Evolutionary conservation across 352 stramenopile genomes (phyloP).

Genomic region (Nothophytophthora sp.): DNA sequence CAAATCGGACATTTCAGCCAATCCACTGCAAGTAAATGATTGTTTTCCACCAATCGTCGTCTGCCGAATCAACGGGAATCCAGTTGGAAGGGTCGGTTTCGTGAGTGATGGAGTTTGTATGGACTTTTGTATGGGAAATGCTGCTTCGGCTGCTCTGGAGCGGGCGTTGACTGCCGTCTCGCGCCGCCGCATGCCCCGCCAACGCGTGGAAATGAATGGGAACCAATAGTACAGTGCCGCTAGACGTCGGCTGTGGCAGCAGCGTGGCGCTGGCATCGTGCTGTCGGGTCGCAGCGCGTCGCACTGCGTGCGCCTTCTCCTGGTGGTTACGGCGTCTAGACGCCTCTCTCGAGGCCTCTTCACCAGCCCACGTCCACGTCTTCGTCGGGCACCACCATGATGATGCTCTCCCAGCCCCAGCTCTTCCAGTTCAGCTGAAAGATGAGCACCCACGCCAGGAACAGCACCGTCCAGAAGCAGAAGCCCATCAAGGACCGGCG

Average conservation of each 20-base stretch:
- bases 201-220: slow-evolving; percentile 5
- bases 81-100: too few relatives aligned
- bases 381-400: slow-evolving; percentile 73
- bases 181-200: slow-evolving; percentile 2
- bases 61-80: too few relatives aligned
- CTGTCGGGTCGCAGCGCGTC: too few relatives aligned
- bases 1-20: too few relatives aligned
- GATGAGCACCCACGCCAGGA: slow-evolving; percentile 73
- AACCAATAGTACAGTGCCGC: slow-evolving; percentile 20
- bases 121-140: slow-evolving; percentile 9
- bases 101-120: slow-evolving; percentile 3
- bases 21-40: too few relatives aligned
- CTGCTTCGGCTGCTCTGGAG: background rate
- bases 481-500: slow-evolving; percentile 77
- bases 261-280: background rate
- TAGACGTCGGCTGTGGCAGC: background rate
- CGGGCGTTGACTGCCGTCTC: too few relatives aligned
- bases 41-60: too few relatives aligned
- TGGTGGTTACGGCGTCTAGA: too few relatives aligned
- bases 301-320: too few relatives aligned
- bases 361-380: slow-evolving; percentile 76
- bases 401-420: slow-evolving; percentile 76
- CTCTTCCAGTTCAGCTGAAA: slow-evolving; percentile 89
- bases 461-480: slow-evolving; percentile 68
- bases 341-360: too few relatives aligned